Evolutionary conservation across 768 basidiomycete species (phyloP).

Genomic region (Artomyces pyxidatus): DNA sequence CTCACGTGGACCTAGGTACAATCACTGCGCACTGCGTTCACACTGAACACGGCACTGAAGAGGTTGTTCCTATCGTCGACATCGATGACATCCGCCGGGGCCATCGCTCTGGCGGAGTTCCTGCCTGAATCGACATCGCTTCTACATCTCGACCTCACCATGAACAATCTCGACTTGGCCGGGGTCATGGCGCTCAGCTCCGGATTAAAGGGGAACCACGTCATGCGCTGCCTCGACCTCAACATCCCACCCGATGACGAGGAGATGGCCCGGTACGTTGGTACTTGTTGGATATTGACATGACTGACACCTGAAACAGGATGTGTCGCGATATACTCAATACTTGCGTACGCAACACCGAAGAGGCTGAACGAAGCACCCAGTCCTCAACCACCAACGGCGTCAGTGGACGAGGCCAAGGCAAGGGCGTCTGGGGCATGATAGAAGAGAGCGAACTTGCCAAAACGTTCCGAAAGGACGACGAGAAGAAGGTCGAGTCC

Average conservation of each 20-base stretch:
- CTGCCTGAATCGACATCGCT: conserved; percentile 83
- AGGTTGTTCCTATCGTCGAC: conserved; percentile 88
- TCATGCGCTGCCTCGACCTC: conserved; percentile 88
- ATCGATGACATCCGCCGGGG: conserved; percentile 69
- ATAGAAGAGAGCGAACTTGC: conserved; percentile 83
- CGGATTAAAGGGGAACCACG: conserved; percentile 75
- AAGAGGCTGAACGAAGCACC: conserved; percentile 55
- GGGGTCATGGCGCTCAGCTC: conserved; percentile 89
- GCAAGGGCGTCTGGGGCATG: conserved; percentile 75
- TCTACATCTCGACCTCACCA: conserved; percentile 86
- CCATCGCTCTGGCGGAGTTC: conserved; percentile 94
- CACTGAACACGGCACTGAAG: conserved; percentile 85
- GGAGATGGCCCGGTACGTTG: conserved; percentile 56
- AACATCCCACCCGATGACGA: conserved; percentile 85
- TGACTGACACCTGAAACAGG: conserved; percentile 23
- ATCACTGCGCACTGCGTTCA: conserved; percentile 88
- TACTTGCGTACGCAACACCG: conserved; percentile 89
- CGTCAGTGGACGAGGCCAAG: conserved; percentile 41
- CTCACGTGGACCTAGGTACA: conserved; percentile 65
- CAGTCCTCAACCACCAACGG: conserved; percentile 18
- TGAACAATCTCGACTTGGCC: conserved; percentile 77
- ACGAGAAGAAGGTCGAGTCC: conserved; percentile 45
- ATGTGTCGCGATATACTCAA: conserved; percentile 87
- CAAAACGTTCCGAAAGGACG: conserved; percentile 50
- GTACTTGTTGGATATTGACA: not conserved